These are phyloP conservation scores for Backusella psychrophila DNA, from an alignment of 192 early-diverging fungal genomes.

Conservation along the genomic window DNA sequence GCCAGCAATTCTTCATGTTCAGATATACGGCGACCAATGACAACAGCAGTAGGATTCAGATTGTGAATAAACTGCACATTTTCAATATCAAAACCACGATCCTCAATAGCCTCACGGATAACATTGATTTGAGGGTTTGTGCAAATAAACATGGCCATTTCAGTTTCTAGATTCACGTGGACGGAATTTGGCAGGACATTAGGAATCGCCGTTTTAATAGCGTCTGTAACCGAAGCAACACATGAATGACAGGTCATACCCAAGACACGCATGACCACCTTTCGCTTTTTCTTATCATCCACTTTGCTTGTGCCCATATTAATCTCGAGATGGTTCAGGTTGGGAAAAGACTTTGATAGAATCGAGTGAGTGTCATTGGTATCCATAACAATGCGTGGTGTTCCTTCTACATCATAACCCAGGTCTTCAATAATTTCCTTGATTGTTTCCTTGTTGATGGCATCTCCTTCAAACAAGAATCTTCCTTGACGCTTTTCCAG, in stretches of 20 bases:
- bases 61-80: constrained; percentile 31
- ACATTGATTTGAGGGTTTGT: constrained; percentile 4
- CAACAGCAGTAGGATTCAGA: constrained; percentile 8
- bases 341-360: neutral
- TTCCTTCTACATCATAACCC: constrained; percentile 66
- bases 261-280: constrained; percentile 35
- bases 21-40: neutral
- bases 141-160: constrained; percentile 36
- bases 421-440: constrained; percentile 61
- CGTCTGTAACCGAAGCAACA: constrained; percentile 62
- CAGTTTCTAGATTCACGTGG: constrained; percentile 31
- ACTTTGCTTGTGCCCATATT: neutral
- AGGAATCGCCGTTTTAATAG: constrained; percentile 40
- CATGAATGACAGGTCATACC: constrained; percentile 92
- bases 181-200: constrained; percentile 54
- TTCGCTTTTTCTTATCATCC: neutral
- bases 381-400: neutral
- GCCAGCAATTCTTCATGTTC: too few relatives aligned
- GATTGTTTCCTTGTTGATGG: constrained; percentile 38
- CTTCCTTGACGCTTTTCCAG: constrained; percentile 63
- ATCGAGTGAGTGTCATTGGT: neutral
- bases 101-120: constrained; percentile 55
- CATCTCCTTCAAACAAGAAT: constrained; percentile 40
- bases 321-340: neutral
- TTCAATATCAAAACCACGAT: constrained; percentile 58